phyloP scores from a whole-genome alignment of 805 yeast genomes.

The Candida ovalis region DNA sequence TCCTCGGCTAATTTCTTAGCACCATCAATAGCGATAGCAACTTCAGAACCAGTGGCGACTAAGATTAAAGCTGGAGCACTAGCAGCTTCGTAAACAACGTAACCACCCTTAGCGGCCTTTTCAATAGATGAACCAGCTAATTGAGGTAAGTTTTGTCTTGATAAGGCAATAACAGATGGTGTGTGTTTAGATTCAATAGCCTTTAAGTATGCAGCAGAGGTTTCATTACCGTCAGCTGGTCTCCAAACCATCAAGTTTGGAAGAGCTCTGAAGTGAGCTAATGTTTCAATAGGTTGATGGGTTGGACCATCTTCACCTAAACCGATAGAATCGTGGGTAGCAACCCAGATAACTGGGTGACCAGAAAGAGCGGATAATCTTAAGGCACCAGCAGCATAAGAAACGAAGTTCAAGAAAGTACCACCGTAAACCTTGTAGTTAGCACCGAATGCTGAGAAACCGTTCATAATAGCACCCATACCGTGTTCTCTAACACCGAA shows the following conservation, averaged over 20 bases:
- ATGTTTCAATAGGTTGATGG: slow-evolving; percentile 87
- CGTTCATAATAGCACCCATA: slow-evolving; percentile 98
- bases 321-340: slow-evolving; percentile 88
- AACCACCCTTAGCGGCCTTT: slow-evolving; percentile 94
- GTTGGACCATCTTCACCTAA: slow-evolving; percentile 94
- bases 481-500: slow-evolving; percentile 99
- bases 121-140: slow-evolving; percentile 88
- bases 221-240: slow-evolving; percentile 92
- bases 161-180: slow-evolving; percentile 71
- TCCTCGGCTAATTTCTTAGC: slow-evolving; percentile 62
- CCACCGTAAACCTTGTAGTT: slow-evolving; percentile 92
- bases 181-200: slow-evolving; percentile 60
- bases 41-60: slow-evolving; percentile 95
- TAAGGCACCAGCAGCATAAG: slow-evolving; percentile 82
- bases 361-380: slow-evolving; percentile 82
- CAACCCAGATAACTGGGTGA: slow-evolving; percentile 82
- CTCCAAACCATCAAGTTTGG: slow-evolving; percentile 86
- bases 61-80: slow-evolving; percentile 65
- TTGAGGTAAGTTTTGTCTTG: slow-evolving; percentile 90
- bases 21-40: slow-evolving; percentile 75
- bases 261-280: slow-evolving; percentile 80
- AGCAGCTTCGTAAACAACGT: slow-evolving; percentile 59
- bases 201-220: slow-evolving; percentile 73
- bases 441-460: slow-evolving; percentile 88
- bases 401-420: slow-evolving; percentile 91